These are phyloP conservation scores for Bryoerythrophyllum caledonicum DNA, from an alignment of 225 moss, liverwort and hornwort genomes.

Conservation along the genomic window DNA sequence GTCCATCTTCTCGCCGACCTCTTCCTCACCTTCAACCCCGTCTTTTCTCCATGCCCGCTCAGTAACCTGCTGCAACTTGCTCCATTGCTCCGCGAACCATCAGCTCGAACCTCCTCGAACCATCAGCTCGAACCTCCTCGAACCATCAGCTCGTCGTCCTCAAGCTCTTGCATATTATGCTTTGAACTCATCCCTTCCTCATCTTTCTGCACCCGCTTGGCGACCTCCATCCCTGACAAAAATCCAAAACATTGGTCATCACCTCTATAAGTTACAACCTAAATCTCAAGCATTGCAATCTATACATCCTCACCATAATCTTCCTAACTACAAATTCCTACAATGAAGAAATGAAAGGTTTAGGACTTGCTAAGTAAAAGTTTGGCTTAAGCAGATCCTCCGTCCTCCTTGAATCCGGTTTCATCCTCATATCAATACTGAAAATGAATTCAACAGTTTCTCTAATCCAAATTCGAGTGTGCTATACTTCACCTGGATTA, in stretches of 20 bases:
- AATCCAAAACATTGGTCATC: background rate
- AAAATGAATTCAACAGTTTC: no score
- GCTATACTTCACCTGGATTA: no score
- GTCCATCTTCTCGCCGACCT: constrained; percentile 7
- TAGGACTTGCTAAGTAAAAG: background rate
- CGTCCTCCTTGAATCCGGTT: no score
- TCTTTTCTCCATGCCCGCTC: background rate
- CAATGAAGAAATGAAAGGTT: background rate
- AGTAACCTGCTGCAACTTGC: background rate
- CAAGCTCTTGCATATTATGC: background rate
- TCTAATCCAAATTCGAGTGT: no score
- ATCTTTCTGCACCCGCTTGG: background rate
- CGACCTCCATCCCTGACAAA: background rate
- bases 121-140: no score
- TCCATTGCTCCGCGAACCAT: background rate
- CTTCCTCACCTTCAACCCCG: background rate
- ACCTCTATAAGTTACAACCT: background rate
- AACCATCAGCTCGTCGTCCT: background rate
- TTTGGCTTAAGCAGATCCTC: no score
- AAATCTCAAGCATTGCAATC: background rate
- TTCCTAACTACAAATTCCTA: background rate
- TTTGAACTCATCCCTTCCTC: background rate
- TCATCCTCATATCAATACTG: no score
- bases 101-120: no score
- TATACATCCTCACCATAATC: background rate